phyloP scores from a whole-genome alignment of 2,329 filamentous ascomycete species.

The Aspergillus sp. region DNA sequence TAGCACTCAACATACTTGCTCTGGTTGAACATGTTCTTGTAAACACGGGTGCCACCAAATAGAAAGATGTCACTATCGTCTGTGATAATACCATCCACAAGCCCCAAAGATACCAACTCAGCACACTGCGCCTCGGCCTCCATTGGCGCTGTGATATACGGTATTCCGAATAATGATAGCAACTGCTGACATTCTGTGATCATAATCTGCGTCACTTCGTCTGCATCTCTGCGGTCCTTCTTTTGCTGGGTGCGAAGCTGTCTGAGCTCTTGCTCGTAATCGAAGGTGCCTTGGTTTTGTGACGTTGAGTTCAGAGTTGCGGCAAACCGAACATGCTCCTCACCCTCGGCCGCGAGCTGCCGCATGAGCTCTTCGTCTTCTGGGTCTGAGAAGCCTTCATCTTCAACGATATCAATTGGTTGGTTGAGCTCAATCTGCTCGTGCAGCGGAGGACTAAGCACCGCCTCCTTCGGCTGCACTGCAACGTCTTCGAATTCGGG shows the following conservation, averaged over 20 bases:
- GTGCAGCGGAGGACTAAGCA: neutral
- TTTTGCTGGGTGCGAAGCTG: conserved; percentile 91
- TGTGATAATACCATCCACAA: conserved; percentile 96
- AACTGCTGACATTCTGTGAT: conserved; percentile 91
- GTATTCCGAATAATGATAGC: conserved; percentile 84
- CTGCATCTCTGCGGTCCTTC: conserved; percentile 91
- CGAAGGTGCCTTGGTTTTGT: conserved; percentile 66
- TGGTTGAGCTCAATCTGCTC: conserved; percentile 10
- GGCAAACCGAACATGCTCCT: conserved; percentile 91
- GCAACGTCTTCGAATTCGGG: conserved; percentile 24
- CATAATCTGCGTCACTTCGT: conserved; percentile 97
- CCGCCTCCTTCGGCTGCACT: neutral
- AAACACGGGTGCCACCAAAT: conserved; percentile 92
- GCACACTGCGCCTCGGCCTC: conserved; percentile 98
- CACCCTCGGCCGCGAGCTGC: conserved; percentile 83
- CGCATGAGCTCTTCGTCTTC: conserved; percentile 88
- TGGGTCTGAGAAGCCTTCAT: conserved; percentile 74
- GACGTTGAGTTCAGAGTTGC: conserved; percentile 79
- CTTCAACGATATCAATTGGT: conserved; percentile 31
- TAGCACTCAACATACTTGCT: conserved; percentile 99
- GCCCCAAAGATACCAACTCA: conserved; percentile 77
- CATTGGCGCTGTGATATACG: conserved; percentile 97
- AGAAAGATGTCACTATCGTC: conserved; percentile 97
- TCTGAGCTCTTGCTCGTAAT: conserved; percentile 85
- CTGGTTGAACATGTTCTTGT: conserved; percentile 99